phyloP scores from a whole-genome alignment of 139 green algal genomes.

The Closterium sp. region DNA sequence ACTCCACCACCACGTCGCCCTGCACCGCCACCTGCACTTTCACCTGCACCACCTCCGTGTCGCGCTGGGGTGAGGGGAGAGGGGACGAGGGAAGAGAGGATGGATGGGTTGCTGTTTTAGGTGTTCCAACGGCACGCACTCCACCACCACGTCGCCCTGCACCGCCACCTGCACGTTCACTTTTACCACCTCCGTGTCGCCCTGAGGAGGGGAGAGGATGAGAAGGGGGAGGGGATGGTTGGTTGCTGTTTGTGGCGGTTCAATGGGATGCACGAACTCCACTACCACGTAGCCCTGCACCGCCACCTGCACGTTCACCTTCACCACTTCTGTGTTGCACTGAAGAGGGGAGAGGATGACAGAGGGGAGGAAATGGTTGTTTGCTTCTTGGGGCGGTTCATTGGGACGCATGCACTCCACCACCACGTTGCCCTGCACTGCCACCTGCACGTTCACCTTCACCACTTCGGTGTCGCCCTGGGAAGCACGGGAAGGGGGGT shows the following conservation, averaged over 20 bases:
- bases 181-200: conserved; percentile 45
- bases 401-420: not conserved
- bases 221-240: too few species aligned
- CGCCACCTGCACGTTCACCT: conserved; percentile 42
- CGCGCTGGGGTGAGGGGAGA: conserved; percentile 3
- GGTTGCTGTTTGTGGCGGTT: too few species aligned
- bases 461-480: conserved; percentile 44
- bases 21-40: conserved; percentile 16
- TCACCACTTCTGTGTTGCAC: conserved; percentile 38
- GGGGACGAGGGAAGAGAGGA: not conserved
- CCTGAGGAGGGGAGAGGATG: conserved; percentile 23
- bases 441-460: conserved; percentile 42
- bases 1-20: not conserved
- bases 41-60: conserved; percentile 49
- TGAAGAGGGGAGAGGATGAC: too few species aligned
- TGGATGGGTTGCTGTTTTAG: too few species aligned
- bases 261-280: conserved; percentile 45
- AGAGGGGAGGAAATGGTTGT: too few species aligned
- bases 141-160: not conserved
- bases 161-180: conserved; percentile 44
- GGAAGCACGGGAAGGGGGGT: too few species aligned
- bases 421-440: not conserved
- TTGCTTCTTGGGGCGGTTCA: too few species aligned
- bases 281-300: conserved; percentile 47
- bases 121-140: too few species aligned